These are phyloP conservation scores for Platismatia glauca DNA, from an alignment of 495 filamentous ascomycete species.

Conservation along the genomic window DNA sequence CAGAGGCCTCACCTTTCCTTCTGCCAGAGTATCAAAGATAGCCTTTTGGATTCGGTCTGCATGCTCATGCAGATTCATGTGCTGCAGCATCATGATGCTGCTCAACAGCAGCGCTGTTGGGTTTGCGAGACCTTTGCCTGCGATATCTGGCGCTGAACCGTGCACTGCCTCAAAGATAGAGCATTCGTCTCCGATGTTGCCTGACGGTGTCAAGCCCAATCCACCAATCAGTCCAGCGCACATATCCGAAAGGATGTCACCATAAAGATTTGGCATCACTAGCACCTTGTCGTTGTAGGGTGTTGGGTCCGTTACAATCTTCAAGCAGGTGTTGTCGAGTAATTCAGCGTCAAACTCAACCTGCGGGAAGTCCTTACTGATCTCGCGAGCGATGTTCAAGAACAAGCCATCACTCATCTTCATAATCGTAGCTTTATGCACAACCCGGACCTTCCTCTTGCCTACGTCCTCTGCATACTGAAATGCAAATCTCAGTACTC, in stretches of 20 bases:
- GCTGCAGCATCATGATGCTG: conserved; percentile 98
- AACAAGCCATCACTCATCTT: conserved; percentile 99
- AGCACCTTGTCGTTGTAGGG: conserved; percentile 99
- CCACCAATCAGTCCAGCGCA: conserved; percentile 97
- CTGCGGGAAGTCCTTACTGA: conserved; percentile 88
- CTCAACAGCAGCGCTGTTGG: conserved; percentile 85
- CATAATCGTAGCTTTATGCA: conserved; percentile 99
- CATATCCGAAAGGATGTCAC: conserved; percentile 99
- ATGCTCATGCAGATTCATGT: conserved; percentile 85
- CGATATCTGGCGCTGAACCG: conserved; percentile 95
- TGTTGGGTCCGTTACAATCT: conserved; percentile 87
- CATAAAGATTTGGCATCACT: conserved; percentile 99
- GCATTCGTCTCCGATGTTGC: conserved; percentile 98
- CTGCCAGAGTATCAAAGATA: conserved; percentile 84
- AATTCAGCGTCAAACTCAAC: conserved; percentile 95
- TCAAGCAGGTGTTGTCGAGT: conserved; percentile 96
- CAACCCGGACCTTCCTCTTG: conserved; percentile 88
- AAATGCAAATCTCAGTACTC: conserved; percentile 93
- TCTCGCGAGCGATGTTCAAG: conserved; percentile 69
- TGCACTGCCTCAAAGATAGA: conserved; percentile 99
- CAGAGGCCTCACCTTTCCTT: conserved; percentile 65
- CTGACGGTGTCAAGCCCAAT: conserved; percentile 91
- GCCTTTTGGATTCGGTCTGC: conserved; percentile 86
- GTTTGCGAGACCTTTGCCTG: conserved; percentile 90
- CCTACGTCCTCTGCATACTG: conserved; percentile 89